Evolutionary conservation across 2,329 filamentous ascomycete species (phyloP), one percentile per base, ranked within the genome.

Genomic region (Diaporthe humulicola): DNA sequence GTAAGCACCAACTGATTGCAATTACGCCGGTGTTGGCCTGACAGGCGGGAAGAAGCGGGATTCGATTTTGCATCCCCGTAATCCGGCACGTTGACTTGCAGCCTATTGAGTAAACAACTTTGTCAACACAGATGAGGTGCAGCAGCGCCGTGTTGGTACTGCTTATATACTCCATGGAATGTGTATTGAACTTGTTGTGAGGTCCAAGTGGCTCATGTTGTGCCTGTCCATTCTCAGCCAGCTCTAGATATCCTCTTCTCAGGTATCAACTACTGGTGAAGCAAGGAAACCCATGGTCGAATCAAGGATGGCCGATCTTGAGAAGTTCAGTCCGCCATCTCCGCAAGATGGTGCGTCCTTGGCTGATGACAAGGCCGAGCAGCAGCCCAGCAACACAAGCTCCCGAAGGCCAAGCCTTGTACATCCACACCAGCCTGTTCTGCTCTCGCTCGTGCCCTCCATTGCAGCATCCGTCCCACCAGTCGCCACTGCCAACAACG

Each of bases 381-480:
- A 52, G 9, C 45, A 67, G n/a, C 30, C 42, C 30, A 67, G 64
- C 64, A 38, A 19, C 38, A 38, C 64, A 22, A 52, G 64, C 45
- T 52, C 64, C 2, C 64, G 45, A 7, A 52, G 45, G 36, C 45
- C 30, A 52, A 67, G 64, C 64, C 14, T 52, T 12, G 0, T 22
- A 15, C 30, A 52, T 9, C 45, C 45, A 52, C 45, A 67, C 30
- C 30, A 38, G 45, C 64, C 64, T 25, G 61, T 67, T 22, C 42
- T 52, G 42, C 61, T 67, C 42, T 48, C 61, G 33, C 61, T 67
- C 28, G 61, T 52, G 12, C 61, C 61, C 30, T 67, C 61, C 30
- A 52, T 52, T 10, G 61, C 45, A 50, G 61, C 61, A 19, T 67
- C 61, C 5, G 45, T 67, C 1, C 42, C 61, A 5, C 61, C 61